A percentile compares a stretch with the other conserved stretches of the same genome.
phyloP scores from a whole-genome alignment of 352 stramenopile species.

The Globisporangium cederbergense region DNA sequence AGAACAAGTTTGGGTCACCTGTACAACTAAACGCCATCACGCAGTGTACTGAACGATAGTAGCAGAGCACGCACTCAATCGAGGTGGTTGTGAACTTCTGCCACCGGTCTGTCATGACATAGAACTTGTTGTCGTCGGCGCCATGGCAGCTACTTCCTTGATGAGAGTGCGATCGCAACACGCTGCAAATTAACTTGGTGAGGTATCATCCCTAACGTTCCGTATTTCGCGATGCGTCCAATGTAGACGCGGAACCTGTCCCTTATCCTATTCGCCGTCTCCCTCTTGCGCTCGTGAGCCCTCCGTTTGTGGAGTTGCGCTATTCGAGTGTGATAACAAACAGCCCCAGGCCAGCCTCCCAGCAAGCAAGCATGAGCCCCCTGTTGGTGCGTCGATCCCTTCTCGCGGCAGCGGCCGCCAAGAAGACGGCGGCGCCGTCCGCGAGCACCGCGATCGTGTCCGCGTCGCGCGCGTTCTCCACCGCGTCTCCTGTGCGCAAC shows the following conservation, averaged over 20 bases:
- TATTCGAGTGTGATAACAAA: slow-evolving; percentile 16
- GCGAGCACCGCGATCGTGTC: slow-evolving; percentile 14
- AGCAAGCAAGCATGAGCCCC: slow-evolving; percentile 28
- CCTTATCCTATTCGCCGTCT: no score
- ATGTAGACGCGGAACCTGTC: no score
- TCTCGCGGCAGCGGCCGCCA: slow-evolving; percentile 26
- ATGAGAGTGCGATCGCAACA: no score
- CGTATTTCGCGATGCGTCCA: no score
- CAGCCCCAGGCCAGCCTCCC: slow-evolving; percentile 9
- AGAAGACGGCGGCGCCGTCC: slow-evolving; percentile 20
- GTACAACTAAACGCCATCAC: background rate
- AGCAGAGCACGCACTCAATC: slow-evolving; percentile 56
- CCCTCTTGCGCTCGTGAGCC: background rate
- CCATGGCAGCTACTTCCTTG: slow-evolving; percentile 11
- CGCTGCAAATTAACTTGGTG: no score
- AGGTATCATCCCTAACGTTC: no score
- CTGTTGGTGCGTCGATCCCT: slow-evolving; percentile 64
- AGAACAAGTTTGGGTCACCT: slow-evolving; percentile 57
- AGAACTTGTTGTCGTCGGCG: slow-evolving; percentile 83
- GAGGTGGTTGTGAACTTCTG: slow-evolving; percentile 94
- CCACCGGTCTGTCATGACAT: slow-evolving; percentile 96
- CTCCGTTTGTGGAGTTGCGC: slow-evolving; percentile 22
- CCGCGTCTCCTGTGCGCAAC: slow-evolving; percentile 17
- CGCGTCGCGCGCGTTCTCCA: slow-evolving; percentile 30
- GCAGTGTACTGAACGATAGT: background rate